phyloP scores from a whole-genome alignment of 352 stramenopile species.

The Elongisporangium senticosum region DNA sequence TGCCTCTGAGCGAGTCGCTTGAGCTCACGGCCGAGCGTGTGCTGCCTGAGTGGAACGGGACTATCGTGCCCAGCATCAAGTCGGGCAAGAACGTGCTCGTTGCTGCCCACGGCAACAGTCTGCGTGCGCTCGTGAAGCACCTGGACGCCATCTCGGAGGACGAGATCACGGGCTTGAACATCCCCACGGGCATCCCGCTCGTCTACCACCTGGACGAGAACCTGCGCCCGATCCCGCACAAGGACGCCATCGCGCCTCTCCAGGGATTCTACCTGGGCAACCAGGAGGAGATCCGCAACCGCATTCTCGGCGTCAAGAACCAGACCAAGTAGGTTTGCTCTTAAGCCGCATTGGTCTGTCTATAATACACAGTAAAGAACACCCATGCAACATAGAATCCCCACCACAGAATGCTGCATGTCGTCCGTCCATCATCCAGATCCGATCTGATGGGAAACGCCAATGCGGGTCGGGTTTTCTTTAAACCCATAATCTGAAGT shows the following conservation, averaged over 20 bases:
- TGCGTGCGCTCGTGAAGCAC: constrained; percentile 91
- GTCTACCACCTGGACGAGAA: constrained; percentile 88
- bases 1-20: constrained; percentile 91
- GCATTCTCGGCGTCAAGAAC: constrained; percentile 97
- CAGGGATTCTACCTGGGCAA: constrained; percentile 87
- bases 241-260: constrained; percentile 83
- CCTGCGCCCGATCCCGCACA: constrained; percentile 76
- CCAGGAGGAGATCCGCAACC: constrained; percentile 93
- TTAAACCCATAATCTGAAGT: background rate
- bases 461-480: background rate
- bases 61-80: constrained; percentile 89
- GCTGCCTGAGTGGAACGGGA: constrained; percentile 87
- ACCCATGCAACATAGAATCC: background rate
- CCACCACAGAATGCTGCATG: background rate
- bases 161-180: constrained; percentile 93
- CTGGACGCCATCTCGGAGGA: constrained; percentile 90
- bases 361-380: background rate
- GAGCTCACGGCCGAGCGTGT: constrained; percentile 92
- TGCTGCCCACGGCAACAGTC: constrained; percentile 92
- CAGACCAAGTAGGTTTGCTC: constrained; percentile 89
- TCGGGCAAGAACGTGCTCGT: constrained; percentile 95
- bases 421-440: background rate
- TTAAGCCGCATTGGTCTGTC: background rate
- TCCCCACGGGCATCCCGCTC: constrained; percentile 88
- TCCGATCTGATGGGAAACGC: background rate